Conservation (phyloP, 1,139 yeast genomes). For the Zygosaccharomyces pseudobailii region DNA sequence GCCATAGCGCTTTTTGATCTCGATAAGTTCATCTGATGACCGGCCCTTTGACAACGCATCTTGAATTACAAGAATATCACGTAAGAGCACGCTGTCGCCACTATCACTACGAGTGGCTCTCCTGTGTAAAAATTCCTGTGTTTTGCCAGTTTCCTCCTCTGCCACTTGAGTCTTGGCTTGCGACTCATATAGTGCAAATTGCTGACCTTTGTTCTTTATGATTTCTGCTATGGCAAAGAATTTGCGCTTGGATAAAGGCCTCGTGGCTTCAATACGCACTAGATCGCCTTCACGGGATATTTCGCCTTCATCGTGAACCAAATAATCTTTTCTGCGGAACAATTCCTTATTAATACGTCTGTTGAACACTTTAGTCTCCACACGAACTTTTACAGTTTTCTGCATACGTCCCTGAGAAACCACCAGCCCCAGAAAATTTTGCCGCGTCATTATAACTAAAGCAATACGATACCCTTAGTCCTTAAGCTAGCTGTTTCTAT, state of each 20-base stretch:
- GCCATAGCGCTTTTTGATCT: slow-evolving; percentile 48
- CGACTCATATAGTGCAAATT: slow-evolving; percentile 73
- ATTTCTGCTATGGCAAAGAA: slow-evolving; percentile 93
- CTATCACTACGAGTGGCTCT: slow-evolving; percentile 40
- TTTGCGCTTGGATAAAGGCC: slow-evolving; percentile 79
- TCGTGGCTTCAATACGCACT: slow-evolving; percentile 86
- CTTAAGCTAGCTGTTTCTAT: slow-evolving; percentile 6
- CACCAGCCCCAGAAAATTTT: slow-evolving; percentile 86
- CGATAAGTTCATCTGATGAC: slow-evolving; percentile 41
- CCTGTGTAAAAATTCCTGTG: slow-evolving; percentile 46
- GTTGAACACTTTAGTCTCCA: slow-evolving; percentile 66
- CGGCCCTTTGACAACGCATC: slow-evolving; percentile 29
- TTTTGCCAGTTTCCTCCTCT: slow-evolving; percentile 53
- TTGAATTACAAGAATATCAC: slow-evolving; percentile 32
- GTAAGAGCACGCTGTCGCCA: slow-evolving; percentile 24
- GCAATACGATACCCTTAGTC: not conserved
- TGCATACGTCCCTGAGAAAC: slow-evolving; percentile 94
- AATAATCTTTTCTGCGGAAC: slow-evolving; percentile 71
- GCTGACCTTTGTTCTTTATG: slow-evolving; percentile 83
- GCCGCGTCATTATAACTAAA: slow-evolving; percentile 64
- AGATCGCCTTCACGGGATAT: slow-evolving; percentile 92
- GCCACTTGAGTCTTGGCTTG: slow-evolving; percentile 65
- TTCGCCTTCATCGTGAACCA: slow-evolving; percentile 92
- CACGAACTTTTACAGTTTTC: slow-evolving; percentile 92
- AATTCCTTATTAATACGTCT: slow-evolving; percentile 70